phyloP scores from a whole-genome alignment of 805 yeast species.

The Lipomyces yamanashiensis region DNA sequence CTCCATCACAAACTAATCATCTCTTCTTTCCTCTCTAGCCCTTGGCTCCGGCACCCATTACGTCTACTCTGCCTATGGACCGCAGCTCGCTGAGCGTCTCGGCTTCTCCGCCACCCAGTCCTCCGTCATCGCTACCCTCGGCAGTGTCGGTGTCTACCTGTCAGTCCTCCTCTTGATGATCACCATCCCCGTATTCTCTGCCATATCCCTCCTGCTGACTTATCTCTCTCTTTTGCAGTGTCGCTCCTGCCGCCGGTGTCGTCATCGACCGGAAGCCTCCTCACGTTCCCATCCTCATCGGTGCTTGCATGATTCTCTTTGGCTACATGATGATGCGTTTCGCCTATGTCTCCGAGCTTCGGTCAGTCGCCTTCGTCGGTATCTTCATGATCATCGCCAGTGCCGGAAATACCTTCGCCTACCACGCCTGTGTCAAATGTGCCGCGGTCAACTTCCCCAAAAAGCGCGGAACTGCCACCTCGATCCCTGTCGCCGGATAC shows the following conservation, averaged over 20 bases:
- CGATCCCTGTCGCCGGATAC: constrained; percentile 73
- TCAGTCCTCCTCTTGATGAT: constrained; percentile 14
- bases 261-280: constrained; percentile 69
- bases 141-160: constrained; percentile 66
- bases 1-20: background rate
- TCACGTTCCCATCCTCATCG: constrained; percentile 55
- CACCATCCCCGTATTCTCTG: background rate
- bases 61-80: constrained; percentile 75
- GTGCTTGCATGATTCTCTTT: constrained; percentile 47
- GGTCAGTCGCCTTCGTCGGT: constrained; percentile 50
- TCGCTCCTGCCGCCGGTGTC: constrained; percentile 71
- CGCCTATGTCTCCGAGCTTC: constrained; percentile 52
- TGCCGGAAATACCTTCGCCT: constrained; percentile 67
- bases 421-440: constrained; percentile 69
- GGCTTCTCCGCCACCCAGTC: constrained; percentile 65
- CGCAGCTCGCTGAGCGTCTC: constrained; percentile 68
- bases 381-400: constrained; percentile 62
- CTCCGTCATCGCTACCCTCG: constrained; percentile 67
- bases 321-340: constrained; percentile 63
- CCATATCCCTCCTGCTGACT: background rate
- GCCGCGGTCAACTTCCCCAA: constrained; percentile 72
- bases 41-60: constrained; percentile 66
- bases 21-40: constrained; percentile 12
- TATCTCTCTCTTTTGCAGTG: constrained; percentile 22
- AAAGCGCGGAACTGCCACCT: constrained; percentile 72